A percentile compares a stretch with the other conserved stretches of the same genome.
phyloP scores from a whole-genome alignment of 2,329 filamentous ascomycete genomes.

The Stromatinia cepivora region DNA sequence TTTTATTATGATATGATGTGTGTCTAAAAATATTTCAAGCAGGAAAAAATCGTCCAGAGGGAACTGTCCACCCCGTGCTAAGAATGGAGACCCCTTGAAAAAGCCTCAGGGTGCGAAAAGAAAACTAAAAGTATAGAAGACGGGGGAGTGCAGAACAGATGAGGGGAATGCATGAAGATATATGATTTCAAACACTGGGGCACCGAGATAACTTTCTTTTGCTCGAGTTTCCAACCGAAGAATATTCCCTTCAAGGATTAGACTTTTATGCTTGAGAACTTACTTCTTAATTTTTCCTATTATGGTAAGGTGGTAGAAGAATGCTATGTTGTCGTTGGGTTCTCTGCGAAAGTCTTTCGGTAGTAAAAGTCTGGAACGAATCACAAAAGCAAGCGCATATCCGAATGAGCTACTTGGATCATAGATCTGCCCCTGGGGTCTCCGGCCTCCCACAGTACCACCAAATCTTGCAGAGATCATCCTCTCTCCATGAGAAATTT shows the following conservation, averaged over 20 bases:
- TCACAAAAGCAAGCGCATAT: not conserved
- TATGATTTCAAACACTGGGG: slow-evolving; percentile 7
- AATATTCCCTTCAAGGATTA: slow-evolving; percentile 3
- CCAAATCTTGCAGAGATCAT: slow-evolving; percentile 9
- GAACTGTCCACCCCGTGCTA: not conserved
- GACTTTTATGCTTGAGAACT: not conserved
- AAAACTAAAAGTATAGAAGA: not conserved
- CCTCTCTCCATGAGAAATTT: slow-evolving; percentile 9
- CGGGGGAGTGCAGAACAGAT: not conserved
- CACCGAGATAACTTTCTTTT: not conserved
- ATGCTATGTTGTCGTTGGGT: not conserved
- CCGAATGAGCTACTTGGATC: not conserved
- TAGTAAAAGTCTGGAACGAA: not conserved
- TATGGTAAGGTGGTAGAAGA: slow-evolving; percentile 16
- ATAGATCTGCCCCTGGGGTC: slow-evolving; percentile 8
- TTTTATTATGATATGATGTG: not conserved
- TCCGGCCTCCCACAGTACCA: not conserved
- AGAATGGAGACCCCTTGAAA: not conserved
- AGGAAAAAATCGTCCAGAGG: not conserved
- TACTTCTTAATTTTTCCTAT: slow-evolving; percentile 7
- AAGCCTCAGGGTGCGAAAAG: not conserved
- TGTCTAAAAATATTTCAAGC: not conserved
- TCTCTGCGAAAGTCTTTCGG: not conserved
- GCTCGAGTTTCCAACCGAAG: not conserved
- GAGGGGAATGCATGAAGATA: slow-evolving; percentile 12